Base-by-base conservation (phyloP, 352 stramenopile species). In the Albugo candida region DNA sequence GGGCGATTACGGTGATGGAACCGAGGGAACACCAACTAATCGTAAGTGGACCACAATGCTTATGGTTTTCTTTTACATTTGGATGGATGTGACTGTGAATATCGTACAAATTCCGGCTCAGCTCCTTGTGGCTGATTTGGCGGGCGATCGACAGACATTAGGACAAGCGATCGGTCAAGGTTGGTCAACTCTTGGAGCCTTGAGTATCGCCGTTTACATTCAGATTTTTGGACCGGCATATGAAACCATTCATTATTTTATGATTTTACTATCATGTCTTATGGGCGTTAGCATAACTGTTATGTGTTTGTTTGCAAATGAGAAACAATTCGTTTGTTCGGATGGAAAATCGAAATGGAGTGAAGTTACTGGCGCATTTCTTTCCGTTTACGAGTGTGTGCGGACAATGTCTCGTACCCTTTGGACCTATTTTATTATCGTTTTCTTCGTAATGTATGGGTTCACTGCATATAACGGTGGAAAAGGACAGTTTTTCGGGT, bases 11-110 rank as follows among this genome's bases (percentile, higher is more conserved):
- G 65, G 58, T 0, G 52, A 68, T 11, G 17, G 49, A 45, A 14
- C 24, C 24, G 42, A 47, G 42, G 21, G 31, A 21, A 35, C 38
- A 20, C 14, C 27, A 31, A 62, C 57, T 1, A n/a, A 51, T 35
- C 67, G 69, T 13, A 54, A 58, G n/a, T 81, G 60, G 54, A 83
- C 70, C 5, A 62, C 66, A 6, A 50, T 63, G 35, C 55, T 87
- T 45, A 78, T 65, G 16, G 63, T 87, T 24, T 13, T 82, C 20
- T 83, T 83, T 53, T 87, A 87, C 56, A 72, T 70, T 19, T 87
- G 70, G 72, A 87, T 85, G 70, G 75, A 87, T 44, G 62, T 85
- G 39, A 87, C 72, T 0, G 67, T 83, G 24, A 87, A 87, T 53
- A 61, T 83, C 13, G 70, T 83, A 36, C 70, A 83, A 58, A 81